Evolutionary conservation across 2,329 filamentous ascomycete species (phyloP).

Genomic region (Ceratocystis colombiana): DNA sequence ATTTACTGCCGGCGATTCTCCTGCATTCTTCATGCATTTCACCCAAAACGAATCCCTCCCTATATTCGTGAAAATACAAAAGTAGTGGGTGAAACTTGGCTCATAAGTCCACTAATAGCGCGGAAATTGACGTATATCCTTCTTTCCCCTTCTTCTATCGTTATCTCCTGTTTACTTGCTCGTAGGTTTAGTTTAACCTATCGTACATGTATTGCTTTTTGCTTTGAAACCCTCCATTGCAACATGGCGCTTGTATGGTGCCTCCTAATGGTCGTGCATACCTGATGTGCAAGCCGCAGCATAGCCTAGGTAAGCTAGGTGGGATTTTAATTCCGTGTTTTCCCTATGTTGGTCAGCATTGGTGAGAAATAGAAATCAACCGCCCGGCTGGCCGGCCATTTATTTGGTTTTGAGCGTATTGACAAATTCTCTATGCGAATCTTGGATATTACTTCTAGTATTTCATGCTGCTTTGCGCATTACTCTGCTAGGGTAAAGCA

Average conservation of each 20-base stretch:
- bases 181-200: background rate
- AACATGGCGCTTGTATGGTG: constrained; percentile 1
- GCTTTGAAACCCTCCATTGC: background rate
- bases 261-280: background rate
- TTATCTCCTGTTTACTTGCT: background rate
- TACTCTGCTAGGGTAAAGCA: no score
- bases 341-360: no score
- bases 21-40: background rate
- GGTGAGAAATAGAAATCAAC: background rate
- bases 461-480: no score
- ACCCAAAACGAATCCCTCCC: background rate
- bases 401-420: no score
- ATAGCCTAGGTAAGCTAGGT: background rate
- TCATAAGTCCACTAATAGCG: no score
- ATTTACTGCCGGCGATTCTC: no score
- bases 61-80: no score
- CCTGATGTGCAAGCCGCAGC: background rate
- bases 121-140: background rate
- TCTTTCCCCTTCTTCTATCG: background rate
- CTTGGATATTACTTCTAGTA: no score
- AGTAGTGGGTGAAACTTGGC: no score
- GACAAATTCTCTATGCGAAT: no score
- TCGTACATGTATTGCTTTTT: background rate
- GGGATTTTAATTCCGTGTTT: background rate
- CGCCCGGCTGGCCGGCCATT: background rate